Evolutionary conservation across 2,329 filamentous ascomycete genomes (phyloP).

Genomic region (Colletotrichum cuscutae): DNA sequence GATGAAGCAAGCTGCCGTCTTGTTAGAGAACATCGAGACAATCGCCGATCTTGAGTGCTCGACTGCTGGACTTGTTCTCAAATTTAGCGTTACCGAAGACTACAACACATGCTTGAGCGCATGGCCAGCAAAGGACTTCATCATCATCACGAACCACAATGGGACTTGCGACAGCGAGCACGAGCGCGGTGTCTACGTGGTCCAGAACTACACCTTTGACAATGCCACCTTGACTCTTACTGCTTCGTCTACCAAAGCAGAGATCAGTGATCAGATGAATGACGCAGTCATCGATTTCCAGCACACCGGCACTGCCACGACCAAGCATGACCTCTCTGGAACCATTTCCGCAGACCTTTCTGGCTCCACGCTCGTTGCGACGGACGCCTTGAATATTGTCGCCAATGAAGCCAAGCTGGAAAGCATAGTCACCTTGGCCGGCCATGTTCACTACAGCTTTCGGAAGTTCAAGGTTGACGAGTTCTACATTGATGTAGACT

Average conservation of each 20-base stretch:
- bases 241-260: conserved; percentile 11
- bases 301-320: conserved; percentile 25
- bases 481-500: conserved; percentile 55
- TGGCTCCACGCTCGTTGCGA: conserved; percentile 22
- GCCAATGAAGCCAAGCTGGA: conserved; percentile 48
- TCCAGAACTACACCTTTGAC: conserved; percentile 34
- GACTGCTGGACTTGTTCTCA: conserved; percentile 28
- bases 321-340: conserved; percentile 26
- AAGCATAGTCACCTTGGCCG: conserved; percentile 50
- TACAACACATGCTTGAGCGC: conserved; percentile 35
- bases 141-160: conserved; percentile 54
- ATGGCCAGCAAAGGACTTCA: conserved; percentile 39
- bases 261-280: conserved; percentile 30
- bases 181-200: conserved; percentile 52
- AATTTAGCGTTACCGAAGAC: conserved; percentile 30
- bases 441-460: conserved; percentile 52
- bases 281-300: conserved; percentile 33
- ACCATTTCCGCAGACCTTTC: conserved; percentile 23
- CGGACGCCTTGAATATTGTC: conserved; percentile 45
- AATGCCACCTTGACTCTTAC: conserved; percentile 20
- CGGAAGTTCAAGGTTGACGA: conserved; percentile 43
- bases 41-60: conserved; percentile 31
- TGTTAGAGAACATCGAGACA: conserved; percentile 36
- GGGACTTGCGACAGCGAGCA: conserved; percentile 50
- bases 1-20: conserved; percentile 36